Conservation (phyloP, 2,329 filamentous ascomycete genomes). For the Beauveria brongniartii region DNA sequence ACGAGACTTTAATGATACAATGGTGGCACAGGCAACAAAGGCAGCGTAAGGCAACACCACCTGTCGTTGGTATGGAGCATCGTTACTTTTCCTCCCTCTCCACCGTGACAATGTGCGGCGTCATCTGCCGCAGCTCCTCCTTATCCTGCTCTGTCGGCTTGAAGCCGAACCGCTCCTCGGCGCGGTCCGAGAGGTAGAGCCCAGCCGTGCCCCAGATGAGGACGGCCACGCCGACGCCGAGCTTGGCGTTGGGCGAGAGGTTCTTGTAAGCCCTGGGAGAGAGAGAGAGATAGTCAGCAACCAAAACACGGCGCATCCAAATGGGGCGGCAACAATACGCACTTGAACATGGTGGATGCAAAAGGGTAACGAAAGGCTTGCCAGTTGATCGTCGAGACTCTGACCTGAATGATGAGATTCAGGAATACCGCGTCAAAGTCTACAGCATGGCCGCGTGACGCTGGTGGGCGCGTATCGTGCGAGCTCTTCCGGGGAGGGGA, state of each 20-base stretch:
- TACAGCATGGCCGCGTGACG: not conserved
- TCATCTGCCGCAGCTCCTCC: constrained; percentile 51
- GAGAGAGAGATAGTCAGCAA: not conserved
- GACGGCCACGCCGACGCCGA: constrained; percentile 64
- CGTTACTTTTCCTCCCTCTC: constrained; percentile 28
- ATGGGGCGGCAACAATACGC: too few species aligned
- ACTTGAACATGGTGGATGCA: too few species aligned
- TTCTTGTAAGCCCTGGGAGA: constrained; percentile 57
- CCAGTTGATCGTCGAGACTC: too few species aligned
- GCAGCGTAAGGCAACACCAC: not conserved
- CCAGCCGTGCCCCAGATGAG: constrained; percentile 70
- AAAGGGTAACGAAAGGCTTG: too few species aligned
- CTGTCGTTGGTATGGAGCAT: not conserved
- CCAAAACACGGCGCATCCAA: too few species aligned
- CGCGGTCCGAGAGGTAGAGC: constrained; percentile 63
- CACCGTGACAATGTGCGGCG: constrained; percentile 55
- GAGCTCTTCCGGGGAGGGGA: not conserved
- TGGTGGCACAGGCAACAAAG: not conserved
- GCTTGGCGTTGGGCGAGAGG: constrained; percentile 61
- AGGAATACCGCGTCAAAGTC: too few species aligned
- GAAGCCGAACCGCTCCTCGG: constrained; percentile 66
- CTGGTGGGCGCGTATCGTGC: not conserved
- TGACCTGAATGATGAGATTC: too few species aligned
- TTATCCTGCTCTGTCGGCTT: constrained; percentile 67
- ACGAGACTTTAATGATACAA: not conserved